Evolutionary conservation across 331 rosid genomes (phyloP).

Genomic region (Arachis monticola): DNA sequence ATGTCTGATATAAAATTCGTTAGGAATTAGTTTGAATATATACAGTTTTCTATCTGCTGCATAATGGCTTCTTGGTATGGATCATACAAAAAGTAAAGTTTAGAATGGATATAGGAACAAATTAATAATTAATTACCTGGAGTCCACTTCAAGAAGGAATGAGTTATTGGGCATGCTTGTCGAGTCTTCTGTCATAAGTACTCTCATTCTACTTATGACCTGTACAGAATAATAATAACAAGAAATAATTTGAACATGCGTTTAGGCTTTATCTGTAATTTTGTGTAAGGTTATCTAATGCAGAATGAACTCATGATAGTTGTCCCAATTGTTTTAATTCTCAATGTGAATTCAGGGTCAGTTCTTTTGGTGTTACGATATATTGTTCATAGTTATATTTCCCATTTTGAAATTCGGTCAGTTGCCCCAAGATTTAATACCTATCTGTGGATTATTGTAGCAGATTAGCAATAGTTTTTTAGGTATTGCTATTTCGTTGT

Average conservation of each 20-base stretch:
- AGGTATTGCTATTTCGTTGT: conserved; percentile 3
- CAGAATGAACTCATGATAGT: conserved; percentile 23
- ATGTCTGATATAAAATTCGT: too few species aligned
- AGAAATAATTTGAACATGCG: background rate
- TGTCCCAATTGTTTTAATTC: conserved; percentile 9
- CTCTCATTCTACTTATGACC: conserved; percentile 80
- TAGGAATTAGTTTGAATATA: too few species aligned
- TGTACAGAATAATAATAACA: conserved; percentile 36
- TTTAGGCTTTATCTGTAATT: background rate
- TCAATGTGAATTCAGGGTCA: conserved; percentile 4
- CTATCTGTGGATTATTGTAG: background rate
- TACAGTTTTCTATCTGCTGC: background rate
- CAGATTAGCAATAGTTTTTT: background rate
- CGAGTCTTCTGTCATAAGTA: conserved; percentile 84
- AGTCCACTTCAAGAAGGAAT: conserved; percentile 82
- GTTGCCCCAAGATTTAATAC: background rate
- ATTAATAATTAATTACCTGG: conserved; percentile 60
- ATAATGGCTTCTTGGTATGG: conserved; percentile 1
- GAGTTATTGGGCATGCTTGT: conserved; percentile 71
- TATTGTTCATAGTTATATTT: background rate
- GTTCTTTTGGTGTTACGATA: conserved; percentile 11
- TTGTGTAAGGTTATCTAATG: conserved; percentile 10
- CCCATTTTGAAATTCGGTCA: background rate
- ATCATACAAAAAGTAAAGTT: background rate
- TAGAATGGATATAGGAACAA: conserved; percentile 25